phyloP scores from a whole-genome alignment of 805 yeast species.

The Priceomyces castillae region DNA sequence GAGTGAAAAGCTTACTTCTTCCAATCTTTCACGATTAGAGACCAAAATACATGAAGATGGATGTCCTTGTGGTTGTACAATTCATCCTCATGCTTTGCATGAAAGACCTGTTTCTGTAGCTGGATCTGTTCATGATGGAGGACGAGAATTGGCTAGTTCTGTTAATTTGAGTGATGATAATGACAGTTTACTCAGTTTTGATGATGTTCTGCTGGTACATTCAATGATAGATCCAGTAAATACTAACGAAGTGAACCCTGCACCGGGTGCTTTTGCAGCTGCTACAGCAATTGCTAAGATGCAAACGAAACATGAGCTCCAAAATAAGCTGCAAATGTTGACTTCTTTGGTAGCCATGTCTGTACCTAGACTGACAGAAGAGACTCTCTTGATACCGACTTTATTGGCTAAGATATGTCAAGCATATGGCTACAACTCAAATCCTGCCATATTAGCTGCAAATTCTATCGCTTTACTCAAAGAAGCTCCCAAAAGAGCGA shows the following conservation, averaged over 20 bases:
- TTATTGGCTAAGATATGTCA: constrained; percentile 66
- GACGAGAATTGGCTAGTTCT: constrained; percentile 28
- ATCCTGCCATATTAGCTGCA: constrained; percentile 68
- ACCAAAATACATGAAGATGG: constrained; percentile 26
- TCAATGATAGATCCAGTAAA: constrained; percentile 8
- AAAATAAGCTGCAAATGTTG: constrained; percentile 34
- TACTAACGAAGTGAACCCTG: constrained; percentile 54
- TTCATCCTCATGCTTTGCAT: constrained; percentile 52
- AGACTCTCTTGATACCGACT: constrained; percentile 71
- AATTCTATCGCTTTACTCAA: constrained; percentile 68
- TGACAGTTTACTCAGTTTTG: constrained; percentile 27
- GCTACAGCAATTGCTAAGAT: constrained; percentile 60
- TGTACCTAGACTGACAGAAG: constrained; percentile 75
- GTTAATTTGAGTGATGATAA: constrained; percentile 48
- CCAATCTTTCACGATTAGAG: constrained; percentile 13
- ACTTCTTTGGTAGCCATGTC: constrained; percentile 61
- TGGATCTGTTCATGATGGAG: constrained; percentile 50
- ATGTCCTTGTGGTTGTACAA: constrained; percentile 60
- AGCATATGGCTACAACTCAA: constrained; percentile 67
- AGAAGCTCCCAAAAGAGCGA: constrained; percentile 9
- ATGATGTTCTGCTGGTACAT: constrained; percentile 20
- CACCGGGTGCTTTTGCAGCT: constrained; percentile 72
- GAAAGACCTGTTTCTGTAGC: constrained; percentile 67
- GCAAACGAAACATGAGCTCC: constrained; percentile 32
- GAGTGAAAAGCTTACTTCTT: constrained; percentile 10